Base-by-base conservation (phyloP, 164 flowering plant genomes). In the Nymphaea thermarum region DNA sequence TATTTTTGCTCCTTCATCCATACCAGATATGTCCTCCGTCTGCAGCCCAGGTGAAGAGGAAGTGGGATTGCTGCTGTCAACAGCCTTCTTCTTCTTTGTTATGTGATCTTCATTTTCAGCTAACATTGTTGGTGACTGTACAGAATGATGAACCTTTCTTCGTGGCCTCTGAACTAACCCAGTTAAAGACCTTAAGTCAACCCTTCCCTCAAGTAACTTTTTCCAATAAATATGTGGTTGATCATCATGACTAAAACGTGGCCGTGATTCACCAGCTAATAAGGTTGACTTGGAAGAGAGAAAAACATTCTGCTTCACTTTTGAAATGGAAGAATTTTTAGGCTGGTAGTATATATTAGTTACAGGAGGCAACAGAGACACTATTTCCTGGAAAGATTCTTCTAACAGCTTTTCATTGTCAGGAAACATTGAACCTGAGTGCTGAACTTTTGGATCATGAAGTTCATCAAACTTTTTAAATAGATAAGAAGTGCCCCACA, bases 401-500 rank as follows among this genome's bases (percentile, higher is more conserved):
- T 73, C 69, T 69, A 81, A 42, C 68, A 76, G 68, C 57, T 77
- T 68, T 63, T 73, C 67, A 60, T 82, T 83, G 53, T 70, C 71
- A 16, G 73, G 73, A 17, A 70, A 36, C 25, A 68, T 68, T 42
- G 75, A 59, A 65, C 41, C 66, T 6, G 73, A 59, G 43, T 67
- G 43, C 10, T 61, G 60, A 55, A 55, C 62, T 64, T 59, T 65
- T 45, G 60, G 43, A 62, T 65, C 68, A 80, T 88, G 97, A 71
- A 86, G 86, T 68, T 82, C 77, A 61, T 84, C 90, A 74, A 92
- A 75, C 68, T 69, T 80, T 18, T 74, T 68, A 60, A 92, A 85
- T 12, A 92, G 75, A 76, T 78, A 53, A 7, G 86, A 73, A 17
- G 96, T 93, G 64, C 98, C 96, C 92, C 93, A 85, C 73, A 74